phyloP scores from a whole-genome alignment of 83 land plant genomes.

The Picea engelmannii region DNA sequence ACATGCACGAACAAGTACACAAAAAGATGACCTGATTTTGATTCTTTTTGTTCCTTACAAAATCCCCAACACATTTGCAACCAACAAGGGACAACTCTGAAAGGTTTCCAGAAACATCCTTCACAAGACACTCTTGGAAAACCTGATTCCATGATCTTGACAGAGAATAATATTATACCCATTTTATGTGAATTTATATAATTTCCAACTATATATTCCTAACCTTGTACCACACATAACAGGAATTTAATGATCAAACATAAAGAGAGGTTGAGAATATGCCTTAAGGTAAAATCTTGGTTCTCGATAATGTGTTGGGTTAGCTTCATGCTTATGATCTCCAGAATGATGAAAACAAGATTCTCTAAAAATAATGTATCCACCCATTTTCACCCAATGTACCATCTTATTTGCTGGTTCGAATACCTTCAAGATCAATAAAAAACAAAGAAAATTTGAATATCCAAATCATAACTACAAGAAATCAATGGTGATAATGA shows the following conservation, averaged over 20 bases:
- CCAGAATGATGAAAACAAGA: slow-evolving; percentile 62
- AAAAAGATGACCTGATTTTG: slow-evolving; percentile 38
- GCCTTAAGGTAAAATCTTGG: slow-evolving; percentile 55
- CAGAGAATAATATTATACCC: too few relatives aligned
- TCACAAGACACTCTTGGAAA: slow-evolving; percentile 26
- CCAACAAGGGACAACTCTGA: slow-evolving; percentile 18
- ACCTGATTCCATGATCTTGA: not conserved
- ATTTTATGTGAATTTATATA: too few relatives aligned
- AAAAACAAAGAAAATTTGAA: too few relatives aligned
- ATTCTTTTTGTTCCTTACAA: slow-evolving; percentile 43
- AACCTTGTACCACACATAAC: too few relatives aligned
- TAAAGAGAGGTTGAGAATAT: not conserved
- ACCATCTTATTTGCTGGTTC: slow-evolving; percentile 26
- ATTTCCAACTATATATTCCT: too few relatives aligned
- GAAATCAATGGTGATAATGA: too few relatives aligned
- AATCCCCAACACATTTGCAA: slow-evolving; percentile 49
- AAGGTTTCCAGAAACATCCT: slow-evolving; percentile 35
- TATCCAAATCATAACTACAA: too few relatives aligned
- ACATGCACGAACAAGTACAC: not conserved
- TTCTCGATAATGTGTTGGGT: slow-evolving; percentile 53
- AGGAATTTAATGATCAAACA: not conserved
- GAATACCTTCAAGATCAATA: slow-evolving; percentile 18
- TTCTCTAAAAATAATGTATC: slow-evolving; percentile 47
- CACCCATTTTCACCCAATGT: not conserved
- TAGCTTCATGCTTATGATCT: slow-evolving; percentile 46